phyloP scores from a whole-genome alignment of 805 yeast genomes.

The Lachancea lanzarotensis region DNA sequence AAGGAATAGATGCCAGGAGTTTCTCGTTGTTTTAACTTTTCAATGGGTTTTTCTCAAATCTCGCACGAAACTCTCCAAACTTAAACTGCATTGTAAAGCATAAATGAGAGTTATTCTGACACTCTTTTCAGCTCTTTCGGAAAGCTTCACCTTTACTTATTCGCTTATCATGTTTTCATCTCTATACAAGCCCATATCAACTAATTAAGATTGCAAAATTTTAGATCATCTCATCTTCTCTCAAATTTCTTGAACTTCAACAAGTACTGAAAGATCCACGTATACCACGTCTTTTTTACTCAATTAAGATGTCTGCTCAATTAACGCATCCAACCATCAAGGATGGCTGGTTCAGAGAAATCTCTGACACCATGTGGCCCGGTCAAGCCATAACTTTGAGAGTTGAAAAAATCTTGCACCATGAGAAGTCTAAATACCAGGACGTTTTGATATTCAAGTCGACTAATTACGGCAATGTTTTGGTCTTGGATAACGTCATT shows the following conservation, averaged over 20 bases:
- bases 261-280: too few species aligned
- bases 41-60: too few species aligned
- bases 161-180: too few species aligned
- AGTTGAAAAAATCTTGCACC: conserved; percentile 81
- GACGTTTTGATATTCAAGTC: conserved; percentile 91
- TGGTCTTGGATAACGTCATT: conserved; percentile 90
- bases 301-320: conserved; percentile 28
- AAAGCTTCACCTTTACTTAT: too few species aligned
- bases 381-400: conserved; percentile 94
- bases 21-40: too few species aligned
- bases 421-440: conserved; percentile 82
- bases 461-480: conserved; percentile 89
- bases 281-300: background rate
- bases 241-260: too few species aligned
- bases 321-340: conserved; percentile 39
- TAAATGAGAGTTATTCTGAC: too few species aligned
- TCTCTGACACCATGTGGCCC: conserved; percentile 96
- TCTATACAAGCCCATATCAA: too few species aligned
- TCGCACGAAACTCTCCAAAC: too few species aligned
- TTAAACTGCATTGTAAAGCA: too few species aligned
- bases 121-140: too few species aligned
- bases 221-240: background rate
- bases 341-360: conserved; percentile 94
- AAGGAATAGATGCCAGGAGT: too few species aligned
- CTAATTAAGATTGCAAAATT: background rate